These are phyloP conservation scores for Gastrolobium bilobum DNA, from an alignment of 306 rosid species.

Conservation along the genomic window DNA sequence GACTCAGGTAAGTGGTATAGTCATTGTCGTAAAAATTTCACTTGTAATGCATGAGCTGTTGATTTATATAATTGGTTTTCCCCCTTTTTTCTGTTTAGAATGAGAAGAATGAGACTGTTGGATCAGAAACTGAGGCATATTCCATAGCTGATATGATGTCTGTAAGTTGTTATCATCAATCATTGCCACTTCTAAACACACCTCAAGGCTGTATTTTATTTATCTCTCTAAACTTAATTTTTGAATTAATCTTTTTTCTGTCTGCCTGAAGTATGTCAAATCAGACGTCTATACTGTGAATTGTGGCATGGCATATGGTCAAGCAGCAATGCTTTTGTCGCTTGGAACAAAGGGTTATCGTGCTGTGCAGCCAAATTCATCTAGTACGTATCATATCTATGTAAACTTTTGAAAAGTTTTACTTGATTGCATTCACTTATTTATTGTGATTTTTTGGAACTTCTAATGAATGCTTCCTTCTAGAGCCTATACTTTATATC, in stretches of 20 bases:
- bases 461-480: slow-evolving; percentile 20
- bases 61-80: slow-evolving; percentile 44
- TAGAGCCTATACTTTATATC: slow-evolving; percentile 13
- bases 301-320: slow-evolving; percentile 92
- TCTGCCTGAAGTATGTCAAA: slow-evolving; percentile 73
- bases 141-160: slow-evolving; percentile 87
- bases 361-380: slow-evolving; percentile 80
- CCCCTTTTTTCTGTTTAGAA: slow-evolving; percentile 60
- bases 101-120: slow-evolving; percentile 84
- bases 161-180: slow-evolving; percentile 67
- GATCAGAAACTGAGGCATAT: slow-evolving; percentile 93
- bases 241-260: slow-evolving; percentile 27
- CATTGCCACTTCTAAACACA: neutral
- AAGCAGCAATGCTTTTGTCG: slow-evolving; percentile 93
- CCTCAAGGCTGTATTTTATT: slow-evolving; percentile 27
- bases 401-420: slow-evolving; percentile 22
- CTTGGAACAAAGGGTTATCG: slow-evolving; percentile 90
- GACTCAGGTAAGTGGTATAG: slow-evolving; percentile 72
- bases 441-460: slow-evolving; percentile 33
- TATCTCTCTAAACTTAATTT: slow-evolving; percentile 24
- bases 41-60: slow-evolving; percentile 7
- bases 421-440: slow-evolving; percentile 35
- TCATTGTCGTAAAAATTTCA: slow-evolving; percentile 19
- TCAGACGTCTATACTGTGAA: slow-evolving; percentile 87
- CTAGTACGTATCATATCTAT: slow-evolving; percentile 64